Evolutionary conservation across 2,329 filamentous ascomycete genomes (phyloP), one percentile per base, ranked within the genome.

Genomic region (Colletotrichum plurivorum): DNA sequence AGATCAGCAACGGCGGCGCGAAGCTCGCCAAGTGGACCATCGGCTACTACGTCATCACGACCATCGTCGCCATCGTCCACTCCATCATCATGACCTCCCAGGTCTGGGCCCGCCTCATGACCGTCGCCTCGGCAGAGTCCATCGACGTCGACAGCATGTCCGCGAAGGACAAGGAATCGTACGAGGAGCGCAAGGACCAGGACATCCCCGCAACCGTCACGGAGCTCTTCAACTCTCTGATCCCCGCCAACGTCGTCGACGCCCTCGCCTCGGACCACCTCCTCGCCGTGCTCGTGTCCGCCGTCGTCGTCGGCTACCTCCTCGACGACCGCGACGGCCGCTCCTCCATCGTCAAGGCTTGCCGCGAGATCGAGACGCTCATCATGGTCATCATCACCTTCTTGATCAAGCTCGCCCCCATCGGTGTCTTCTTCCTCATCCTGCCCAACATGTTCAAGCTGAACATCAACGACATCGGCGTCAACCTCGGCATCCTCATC

Each of bases 371-470:
- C 43, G 85, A 88, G 70, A 75, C 75, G 16, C 81, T 88, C 63
- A 80, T 87, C 67, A 82, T 80, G 63, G 78, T 76, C 39, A 75
- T 85, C 71, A 85, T 87, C 70, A 82, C 78, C 1, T 83, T 81
- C 54, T 77, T 87, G 39, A 87, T 87, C 76, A 78, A 84, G 65
- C 67, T 83, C 6, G 85, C 85, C 0, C 85, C 85, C 1, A 78
- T 86, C 36, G 85, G 85, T 72, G 84, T 88, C 61, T 88, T 88
- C 76, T 87, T 84, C 76, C 36, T 61, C 1, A 87, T 88, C 71
- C 74, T 88, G 67, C 79, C 84, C 48, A 88, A 87, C 72, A 74
- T 88, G 49, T 82, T 87, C 76, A 82, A 78, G 48, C 81, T 87
- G 25, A 76, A 86, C 68, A 82, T 87, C 49, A 77, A 73, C 5